These are phyloP conservation scores for Alternaria infectoria DNA, from an alignment of 2,329 filamentous ascomycete genomes.

Conservation along the genomic window DNA sequence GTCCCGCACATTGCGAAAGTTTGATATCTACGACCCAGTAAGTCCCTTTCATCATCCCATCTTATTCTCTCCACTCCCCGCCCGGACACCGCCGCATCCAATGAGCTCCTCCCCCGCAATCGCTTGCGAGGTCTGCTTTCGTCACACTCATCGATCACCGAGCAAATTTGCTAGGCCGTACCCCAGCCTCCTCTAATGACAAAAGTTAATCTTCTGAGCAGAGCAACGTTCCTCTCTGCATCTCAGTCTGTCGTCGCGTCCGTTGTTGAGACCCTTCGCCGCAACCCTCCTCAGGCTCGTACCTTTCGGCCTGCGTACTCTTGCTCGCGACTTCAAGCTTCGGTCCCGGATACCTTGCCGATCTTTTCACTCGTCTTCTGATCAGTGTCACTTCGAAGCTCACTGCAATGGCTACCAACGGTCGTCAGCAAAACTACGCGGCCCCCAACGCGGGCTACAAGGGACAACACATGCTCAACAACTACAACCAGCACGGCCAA, in stretches of 20 bases:
- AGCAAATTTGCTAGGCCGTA: not conserved
- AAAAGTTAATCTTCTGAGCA: conserved; percentile 20
- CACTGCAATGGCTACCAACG: conserved; percentile 37
- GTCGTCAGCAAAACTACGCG: conserved; percentile 40
- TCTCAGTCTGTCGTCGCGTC: conserved; percentile 31
- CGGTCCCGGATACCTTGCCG: not conserved
- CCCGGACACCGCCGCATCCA: not conserved
- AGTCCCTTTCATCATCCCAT: conserved; percentile 22
- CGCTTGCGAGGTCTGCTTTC: conserved; percentile 4
- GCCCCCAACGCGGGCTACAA: conserved; percentile 37
- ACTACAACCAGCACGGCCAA: conserved; percentile 37
- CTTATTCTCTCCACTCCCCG: conserved; percentile 14
- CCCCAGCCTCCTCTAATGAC: not conserved
- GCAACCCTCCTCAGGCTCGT: conserved; percentile 11
- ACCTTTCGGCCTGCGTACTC: conserved; percentile 8
- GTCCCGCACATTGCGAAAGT: conserved; percentile 48
- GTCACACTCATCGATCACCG: conserved; percentile 31
- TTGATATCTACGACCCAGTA: conserved; percentile 51
- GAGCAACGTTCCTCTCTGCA: conserved; percentile 43
- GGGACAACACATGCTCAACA: conserved; percentile 39
- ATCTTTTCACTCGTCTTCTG: conserved; percentile 1
- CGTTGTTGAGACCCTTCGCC: conserved; percentile 23
- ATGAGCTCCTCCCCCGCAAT: conserved; percentile 1
- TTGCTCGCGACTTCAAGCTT: conserved; percentile 6
- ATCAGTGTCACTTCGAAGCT: conserved; percentile 1